Evolutionary conservation across 768 basidiomycete species (phyloP), one percentile per base, ranked within the genome.

Genomic region (Pleurotus citrinopileatus): DNA sequence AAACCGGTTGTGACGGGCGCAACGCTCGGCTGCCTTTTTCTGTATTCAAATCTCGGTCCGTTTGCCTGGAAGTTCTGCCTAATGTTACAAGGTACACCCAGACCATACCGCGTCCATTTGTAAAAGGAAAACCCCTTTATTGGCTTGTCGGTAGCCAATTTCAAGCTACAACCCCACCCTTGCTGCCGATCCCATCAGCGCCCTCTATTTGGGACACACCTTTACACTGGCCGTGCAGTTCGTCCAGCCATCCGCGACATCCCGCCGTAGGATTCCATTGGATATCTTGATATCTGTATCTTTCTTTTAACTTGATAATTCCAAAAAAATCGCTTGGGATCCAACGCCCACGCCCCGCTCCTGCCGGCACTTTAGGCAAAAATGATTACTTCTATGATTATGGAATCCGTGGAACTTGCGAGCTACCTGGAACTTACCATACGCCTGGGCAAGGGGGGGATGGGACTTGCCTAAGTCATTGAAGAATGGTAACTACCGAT

Each of bases 231-330:
- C 45, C 26, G 22, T 28, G 23, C n/a, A 22, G 12, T 32, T 32
- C 27, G 17, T 28, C 25, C 26, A 26, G n/a, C n/a, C n/a, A 25
- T 20, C 27, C 27, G 45, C 45, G 25, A 13, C 27, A 47, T 47
- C 45, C 45, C 45, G 45, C 45, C 22, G n/a, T 47, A 29, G 45
- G 45, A 32, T 47, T 47, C 27, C 45, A 32, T 32, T 32, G 7
- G 3, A 0, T 47, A 32, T 47, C 17, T 15, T 26, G 19, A 19
- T n/a, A n/a, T n/a, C n/a, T n/a, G n/a, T n/a, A n/a, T n/a, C n/a
- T n/a, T n/a, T n/a, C 45, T 7, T 15, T 23, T 22, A 47, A 47
- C 4, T 19, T 26, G n/a, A 15, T 6, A 13, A 32, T 32, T 6
- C 27, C 25, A 25, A 46, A n/a, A n/a, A n/a, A n/a, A n/a, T n/a